Evolutionary conservation across 371 early-diverging fungal genomes (phyloP), one percentile per base, ranked within the genome.

Genomic region (Apophysomyces trapeziformis): DNA sequence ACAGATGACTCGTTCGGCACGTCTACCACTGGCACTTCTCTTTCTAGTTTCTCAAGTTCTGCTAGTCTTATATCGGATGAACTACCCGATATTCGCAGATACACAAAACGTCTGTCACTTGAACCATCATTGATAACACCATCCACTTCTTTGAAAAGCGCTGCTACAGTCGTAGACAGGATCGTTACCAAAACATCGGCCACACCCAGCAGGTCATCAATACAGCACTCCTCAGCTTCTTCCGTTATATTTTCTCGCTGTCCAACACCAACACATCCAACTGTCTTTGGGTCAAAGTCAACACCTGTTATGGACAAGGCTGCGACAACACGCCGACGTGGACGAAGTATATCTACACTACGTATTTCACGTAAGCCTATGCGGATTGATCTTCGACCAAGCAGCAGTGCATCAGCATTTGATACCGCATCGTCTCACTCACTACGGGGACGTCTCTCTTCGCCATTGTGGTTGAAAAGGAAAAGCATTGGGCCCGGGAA

Each of bases 261-360:
- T 21, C 18, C 21, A 21, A 50, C 54, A 8, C 54, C 9, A 21
- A 16, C 54, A 7, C 54, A 50, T 21, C 54, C 54, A 8, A 50
- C 54, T 11, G 18, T 50, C 8, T 9, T 50, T n/a, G 16, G 63
- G 35, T 63, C 63, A 38, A 72, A 68, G 56, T 68, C 68, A 4
- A 72, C 72, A 1, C 72, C 72, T 9, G 68, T 63, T 44, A 57
- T 38, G 57, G 65, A 68, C n/a, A 61, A 58, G 18, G 47, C 66
- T 9, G 21, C 64, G 58, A 64, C 66, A 21, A 65, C 74, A n/a
- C 74, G 77, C 7, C 57, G 75, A 36, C 74, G 80, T 26, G 77
- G 73, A 13, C 39, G 72, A 44, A 76, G 77, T 57, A 66, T 79
- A 35, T 68, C 77, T 16, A 68, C 75, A 5, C 39, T 79, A 12